These are phyloP conservation scores for Fusarium mundagurra DNA, from an alignment of 2,329 filamentous ascomycete genomes.

Conservation along the genomic window DNA sequence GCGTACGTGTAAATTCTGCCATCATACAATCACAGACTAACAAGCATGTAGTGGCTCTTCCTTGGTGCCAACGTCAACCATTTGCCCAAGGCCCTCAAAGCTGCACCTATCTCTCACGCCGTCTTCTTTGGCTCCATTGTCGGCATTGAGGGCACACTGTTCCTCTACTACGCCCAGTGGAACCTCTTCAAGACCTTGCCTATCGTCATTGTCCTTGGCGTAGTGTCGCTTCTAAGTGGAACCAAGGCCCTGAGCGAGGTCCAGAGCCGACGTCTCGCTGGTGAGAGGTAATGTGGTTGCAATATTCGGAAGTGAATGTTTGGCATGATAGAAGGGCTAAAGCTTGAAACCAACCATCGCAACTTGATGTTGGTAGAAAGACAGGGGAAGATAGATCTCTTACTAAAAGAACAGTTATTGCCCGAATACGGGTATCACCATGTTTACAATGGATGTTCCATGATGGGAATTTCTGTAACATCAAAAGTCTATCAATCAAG, in stretches of 20 bases:
- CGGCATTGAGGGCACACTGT: conserved; percentile 90
- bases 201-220: conserved; percentile 72
- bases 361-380: not conserved
- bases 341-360: not conserved
- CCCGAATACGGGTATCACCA: not conserved
- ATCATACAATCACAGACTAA: conserved; percentile 28
- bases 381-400: not conserved
- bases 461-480: conserved; percentile 1
- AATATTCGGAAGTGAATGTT: not conserved
- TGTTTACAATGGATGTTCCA: not conserved
- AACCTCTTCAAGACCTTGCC: conserved; percentile 91
- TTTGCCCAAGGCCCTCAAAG: conserved; percentile 76
- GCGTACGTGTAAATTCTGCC: conserved; percentile 60
- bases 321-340: conserved; percentile 15
- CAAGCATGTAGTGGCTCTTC: conserved; percentile 71
- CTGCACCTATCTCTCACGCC: conserved; percentile 81
- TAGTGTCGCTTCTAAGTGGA: conserved; percentile 84
- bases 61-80: conserved; percentile 88
- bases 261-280: conserved; percentile 84
- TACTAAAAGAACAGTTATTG: not conserved
- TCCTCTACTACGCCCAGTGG: conserved; percentile 93
- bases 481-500: conserved; percentile 2
- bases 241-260: conserved; percentile 93
- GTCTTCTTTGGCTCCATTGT: conserved; percentile 89
- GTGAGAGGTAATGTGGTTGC: conserved; percentile 61